These are phyloP conservation scores for Osmozyma mogii DNA, from an alignment of 805 yeast species.

Conservation along the genomic window DNA sequence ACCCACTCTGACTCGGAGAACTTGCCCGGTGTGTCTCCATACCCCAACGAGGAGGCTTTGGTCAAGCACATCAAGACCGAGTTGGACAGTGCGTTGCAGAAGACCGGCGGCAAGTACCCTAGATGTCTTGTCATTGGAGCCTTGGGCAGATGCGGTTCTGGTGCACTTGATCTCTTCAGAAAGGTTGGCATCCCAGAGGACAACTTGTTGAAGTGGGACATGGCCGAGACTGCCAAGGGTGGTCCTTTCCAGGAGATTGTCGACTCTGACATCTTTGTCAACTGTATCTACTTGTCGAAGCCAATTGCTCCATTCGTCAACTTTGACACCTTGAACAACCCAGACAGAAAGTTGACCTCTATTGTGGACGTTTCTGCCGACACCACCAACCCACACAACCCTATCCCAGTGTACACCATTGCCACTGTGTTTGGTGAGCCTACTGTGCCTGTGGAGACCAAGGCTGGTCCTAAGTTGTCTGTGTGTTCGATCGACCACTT, in stretches of 20 bases:
- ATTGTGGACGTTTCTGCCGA: conserved; percentile 98
- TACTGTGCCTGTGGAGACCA: conserved; percentile 74
- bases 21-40: conserved; percentile 75
- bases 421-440: conserved; percentile 91
- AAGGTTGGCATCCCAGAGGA: conserved; percentile 84
- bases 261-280: conserved; percentile 80
- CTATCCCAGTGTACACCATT: conserved; percentile 85
- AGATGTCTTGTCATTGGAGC: conserved; percentile 91
- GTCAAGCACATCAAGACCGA: conserved; percentile 62
- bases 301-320: conserved; percentile 92
- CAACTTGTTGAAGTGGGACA: conserved; percentile 89
- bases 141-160: conserved; percentile 96
- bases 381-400: conserved; percentile 97
- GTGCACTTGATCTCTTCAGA: conserved; percentile 79
- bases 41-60: conserved; percentile 68
- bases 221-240: conserved; percentile 91
- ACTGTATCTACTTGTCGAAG: conserved; percentile 89
- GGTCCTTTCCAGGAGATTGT: conserved; percentile 96
- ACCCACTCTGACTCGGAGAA: conserved; percentile 57
- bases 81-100: conserved; percentile 46
- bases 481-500: conserved; percentile 95
- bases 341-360: conserved; percentile 72
- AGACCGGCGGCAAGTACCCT: conserved; percentile 62
- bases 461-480: conserved; percentile 76
- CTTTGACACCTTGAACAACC: conserved; percentile 54